These are phyloP conservation scores for Gaertneriomyces semiglobifer DNA, from an alignment of 192 early-diverging fungal species.

Conservation along the genomic window DNA sequence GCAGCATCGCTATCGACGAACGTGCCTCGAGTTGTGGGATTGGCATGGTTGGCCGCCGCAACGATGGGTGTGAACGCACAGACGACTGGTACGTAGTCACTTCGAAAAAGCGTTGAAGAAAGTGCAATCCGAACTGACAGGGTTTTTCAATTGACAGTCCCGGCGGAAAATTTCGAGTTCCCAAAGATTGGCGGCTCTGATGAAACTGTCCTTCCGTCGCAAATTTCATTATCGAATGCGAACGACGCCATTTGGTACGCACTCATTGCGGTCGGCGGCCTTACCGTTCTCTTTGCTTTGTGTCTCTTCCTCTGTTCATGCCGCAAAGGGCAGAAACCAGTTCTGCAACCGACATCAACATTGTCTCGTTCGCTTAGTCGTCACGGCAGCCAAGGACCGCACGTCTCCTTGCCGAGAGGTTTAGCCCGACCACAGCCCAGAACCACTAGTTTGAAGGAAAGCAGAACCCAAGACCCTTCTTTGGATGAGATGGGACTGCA, in stretches of 20 bases:
- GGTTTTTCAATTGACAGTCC: too few relatives aligned
- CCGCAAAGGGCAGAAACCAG: neutral
- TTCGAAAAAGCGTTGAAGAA: too few relatives aligned
- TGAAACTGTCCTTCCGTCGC: neutral
- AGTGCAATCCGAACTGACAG: too few relatives aligned
- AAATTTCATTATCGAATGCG: neutral
- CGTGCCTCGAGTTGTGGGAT: too few relatives aligned
- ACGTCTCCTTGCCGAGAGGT: constrained; percentile 15
- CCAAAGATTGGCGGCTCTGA: neutral
- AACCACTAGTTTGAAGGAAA: neutral
- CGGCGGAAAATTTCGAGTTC: too few relatives aligned
- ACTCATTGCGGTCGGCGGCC: constrained; percentile 7
- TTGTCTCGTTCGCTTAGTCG: neutral
- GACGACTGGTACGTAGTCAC: too few relatives aligned
- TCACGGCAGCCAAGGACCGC: neutral
- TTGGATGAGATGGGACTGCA: neutral
- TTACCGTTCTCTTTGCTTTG: constrained; percentile 8
- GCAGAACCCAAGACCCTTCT: neutral
- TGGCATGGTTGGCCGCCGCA: too few relatives aligned
- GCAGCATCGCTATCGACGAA: too few relatives aligned
- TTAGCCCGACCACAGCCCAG: constrained; percentile 3
- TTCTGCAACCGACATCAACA: neutral
- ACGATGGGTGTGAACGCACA: too few relatives aligned
- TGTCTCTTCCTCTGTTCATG: constrained; percentile 9
- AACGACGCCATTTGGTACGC: constrained; percentile 21